These are phyloP conservation scores for Alliaria petiolata DNA, from an alignment of 345 rosid genomes.

Conservation along the genomic window DNA sequence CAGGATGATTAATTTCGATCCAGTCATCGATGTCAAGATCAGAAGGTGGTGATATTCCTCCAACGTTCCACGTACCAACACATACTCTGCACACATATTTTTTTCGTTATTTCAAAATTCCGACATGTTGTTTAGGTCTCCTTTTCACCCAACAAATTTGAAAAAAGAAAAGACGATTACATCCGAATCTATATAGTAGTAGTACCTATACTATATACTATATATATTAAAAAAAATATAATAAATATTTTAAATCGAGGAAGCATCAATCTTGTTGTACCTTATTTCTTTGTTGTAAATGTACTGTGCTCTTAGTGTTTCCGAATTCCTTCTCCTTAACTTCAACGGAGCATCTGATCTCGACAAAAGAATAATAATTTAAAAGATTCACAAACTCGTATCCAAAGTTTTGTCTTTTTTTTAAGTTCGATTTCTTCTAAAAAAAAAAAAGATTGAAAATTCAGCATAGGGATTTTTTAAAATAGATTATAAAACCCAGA, in stretches of 20 bases:
- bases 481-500: neutral
- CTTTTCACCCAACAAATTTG: conserved; percentile 20
- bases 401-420: neutral
- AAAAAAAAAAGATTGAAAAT: neutral
- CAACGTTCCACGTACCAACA: conserved; percentile 94
- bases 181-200: conserved; percentile 2
- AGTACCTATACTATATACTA: too few relatives aligned
- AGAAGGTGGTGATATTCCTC: conserved; percentile 75
- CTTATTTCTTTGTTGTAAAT: conserved; percentile 39
- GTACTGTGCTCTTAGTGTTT: conserved; percentile 34
- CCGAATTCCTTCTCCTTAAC: conserved; percentile 32
- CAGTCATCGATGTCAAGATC: conserved; percentile 89
- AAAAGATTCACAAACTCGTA: neutral
- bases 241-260: too few relatives aligned
- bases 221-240: neutral
- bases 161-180: neutral
- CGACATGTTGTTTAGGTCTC: conserved; percentile 19
- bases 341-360: conserved; percentile 26
- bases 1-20: conserved; percentile 69
- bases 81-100: conserved; percentile 44
- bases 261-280: conserved; percentile 1
- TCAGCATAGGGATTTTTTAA: neutral
- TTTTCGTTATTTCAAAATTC: conserved; percentile 5
- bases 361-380: neutral
- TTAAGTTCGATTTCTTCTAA: neutral